A percentile compares a stretch with the other conserved stretches of the same genome.
Conservation (phyloP, 2,329 filamentous ascomycete species). For the Phialemoniopsis sp. region DNA sequence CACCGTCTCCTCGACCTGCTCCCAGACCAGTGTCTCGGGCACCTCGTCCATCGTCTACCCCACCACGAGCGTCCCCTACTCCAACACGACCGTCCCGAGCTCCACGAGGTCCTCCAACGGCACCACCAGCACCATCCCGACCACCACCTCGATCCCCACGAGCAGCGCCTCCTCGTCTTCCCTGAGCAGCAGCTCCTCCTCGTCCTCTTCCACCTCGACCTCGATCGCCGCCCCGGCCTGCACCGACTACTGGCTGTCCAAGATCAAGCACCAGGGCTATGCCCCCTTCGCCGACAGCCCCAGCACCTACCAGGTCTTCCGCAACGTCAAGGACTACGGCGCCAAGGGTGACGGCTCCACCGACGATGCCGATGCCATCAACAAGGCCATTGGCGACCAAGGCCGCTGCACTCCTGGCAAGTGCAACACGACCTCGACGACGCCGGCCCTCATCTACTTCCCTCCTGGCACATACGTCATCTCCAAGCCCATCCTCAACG, state of each 20-base stretch:
- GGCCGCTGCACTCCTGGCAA: slow-evolving; percentile 9
- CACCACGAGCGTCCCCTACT: too few species aligned
- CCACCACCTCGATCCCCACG: background rate
- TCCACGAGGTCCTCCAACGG: background rate
- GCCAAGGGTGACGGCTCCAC: slow-evolving; percentile 69
- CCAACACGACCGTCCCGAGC: too few species aligned
- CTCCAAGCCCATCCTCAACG: slow-evolving; percentile 7
- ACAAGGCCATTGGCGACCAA: slow-evolving; percentile 52
- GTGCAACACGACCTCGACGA: slow-evolving; percentile 10
- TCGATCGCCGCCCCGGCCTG: background rate
- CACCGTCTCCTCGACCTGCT: too few species aligned
- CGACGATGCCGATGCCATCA: slow-evolving; percentile 72
- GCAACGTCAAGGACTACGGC: slow-evolving; percentile 33
- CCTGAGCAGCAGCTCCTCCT: background rate
- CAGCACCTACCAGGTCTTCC: slow-evolving; percentile 9
- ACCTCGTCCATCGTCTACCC: too few species aligned
- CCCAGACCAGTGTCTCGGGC: too few species aligned
- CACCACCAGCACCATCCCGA: background rate
- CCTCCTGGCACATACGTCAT: slow-evolving; percentile 12
- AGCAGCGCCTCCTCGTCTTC: background rate
- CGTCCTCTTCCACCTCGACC: background rate
- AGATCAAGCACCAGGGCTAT: slow-evolving; percentile 9
- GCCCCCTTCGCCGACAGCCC: slow-evolving; percentile 6
- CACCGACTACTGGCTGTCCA: slow-evolving; percentile 7
- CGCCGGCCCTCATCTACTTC: slow-evolving; percentile 15